These are phyloP conservation scores for Coriolopsis trogii DNA, from an alignment of 1,284 basidiomycete species.

Conservation along the genomic window DNA sequence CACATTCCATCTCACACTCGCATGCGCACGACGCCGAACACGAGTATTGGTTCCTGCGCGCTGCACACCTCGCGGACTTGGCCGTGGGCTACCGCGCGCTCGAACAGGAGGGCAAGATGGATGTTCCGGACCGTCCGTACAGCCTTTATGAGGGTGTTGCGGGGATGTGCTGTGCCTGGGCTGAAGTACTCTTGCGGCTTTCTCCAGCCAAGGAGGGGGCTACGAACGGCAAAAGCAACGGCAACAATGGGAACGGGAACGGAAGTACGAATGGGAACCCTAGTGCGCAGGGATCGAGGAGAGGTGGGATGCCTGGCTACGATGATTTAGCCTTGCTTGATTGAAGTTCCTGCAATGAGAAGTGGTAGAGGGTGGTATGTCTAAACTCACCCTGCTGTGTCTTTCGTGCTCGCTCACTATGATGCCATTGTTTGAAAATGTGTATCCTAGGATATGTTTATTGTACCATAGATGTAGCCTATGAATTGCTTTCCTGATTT, in stretches of 20 bases:
- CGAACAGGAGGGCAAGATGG: slow-evolving; percentile 44
- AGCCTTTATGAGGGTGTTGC: slow-evolving; percentile 58
- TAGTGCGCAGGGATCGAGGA: not conserved
- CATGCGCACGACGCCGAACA: slow-evolving; percentile 1
- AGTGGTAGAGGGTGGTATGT: too few species aligned
- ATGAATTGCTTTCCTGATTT: too few species aligned
- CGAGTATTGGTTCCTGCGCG: slow-evolving; percentile 36
- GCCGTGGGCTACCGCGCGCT: slow-evolving; percentile 41
- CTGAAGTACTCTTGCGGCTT: slow-evolving; percentile 44
- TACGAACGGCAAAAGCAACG: not conserved
- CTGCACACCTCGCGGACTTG: slow-evolving; percentile 49
- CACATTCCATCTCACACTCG: not conserved
- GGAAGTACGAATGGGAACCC: slow-evolving; percentile 9
- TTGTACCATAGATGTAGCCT: too few species aligned
- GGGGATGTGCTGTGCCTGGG: slow-evolving; percentile 61
- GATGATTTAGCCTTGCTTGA: slow-evolving; percentile 25
- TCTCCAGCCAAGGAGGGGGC: slow-evolving; percentile 10
- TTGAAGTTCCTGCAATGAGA: too few species aligned
- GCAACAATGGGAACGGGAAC: slow-evolving; percentile 2
- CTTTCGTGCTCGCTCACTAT: too few species aligned
- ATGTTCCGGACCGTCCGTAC: slow-evolving; percentile 49
- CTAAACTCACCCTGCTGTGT: too few species aligned
- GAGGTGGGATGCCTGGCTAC: slow-evolving; percentile 33
- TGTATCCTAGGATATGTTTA: too few species aligned
- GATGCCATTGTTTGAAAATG: too few species aligned